phyloP scores from a whole-genome alignment of 306 rosid genomes.

The Rosa lucieae region DNA sequence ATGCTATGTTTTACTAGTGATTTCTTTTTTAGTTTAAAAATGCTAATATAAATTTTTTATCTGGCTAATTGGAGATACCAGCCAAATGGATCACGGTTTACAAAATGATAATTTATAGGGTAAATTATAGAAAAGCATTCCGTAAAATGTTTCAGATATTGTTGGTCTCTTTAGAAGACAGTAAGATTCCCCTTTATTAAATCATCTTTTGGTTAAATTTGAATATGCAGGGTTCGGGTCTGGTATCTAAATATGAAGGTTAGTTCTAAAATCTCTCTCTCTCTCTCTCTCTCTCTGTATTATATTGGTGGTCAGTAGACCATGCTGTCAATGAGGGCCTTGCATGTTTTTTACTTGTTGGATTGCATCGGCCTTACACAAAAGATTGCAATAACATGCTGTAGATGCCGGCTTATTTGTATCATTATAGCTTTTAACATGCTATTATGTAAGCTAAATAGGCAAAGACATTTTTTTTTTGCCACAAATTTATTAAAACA shows the following conservation, averaged over 20 bases:
- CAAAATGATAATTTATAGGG: neutral
- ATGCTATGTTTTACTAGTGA: neutral
- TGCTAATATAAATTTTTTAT: no score
- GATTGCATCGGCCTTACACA: neutral
- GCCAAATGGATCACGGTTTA: neutral
- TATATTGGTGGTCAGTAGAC: neutral
- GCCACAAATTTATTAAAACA: neutral
- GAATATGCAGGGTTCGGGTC: conserved; percentile 53
- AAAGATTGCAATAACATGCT: neutral
- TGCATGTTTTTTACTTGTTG: neutral
- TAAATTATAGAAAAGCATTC: neutral
- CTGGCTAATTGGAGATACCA: neutral
- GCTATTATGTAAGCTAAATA: neutral
- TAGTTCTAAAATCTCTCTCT: conserved; percentile 23
- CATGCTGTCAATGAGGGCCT: neutral
- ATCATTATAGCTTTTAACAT: neutral
- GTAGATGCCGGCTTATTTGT: neutral
- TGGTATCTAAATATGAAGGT: conserved; percentile 59
- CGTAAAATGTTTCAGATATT: neutral
- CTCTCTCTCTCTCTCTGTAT: neutral
- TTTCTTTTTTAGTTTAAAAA: no score
- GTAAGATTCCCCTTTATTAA: neutral
- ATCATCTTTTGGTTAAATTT: neutral
- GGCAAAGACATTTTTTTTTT: neutral
- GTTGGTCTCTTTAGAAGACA: neutral